Base-by-base conservation (phyloP, 2,329 filamentous ascomycete species). In the Calonectria pteridis region DNA sequence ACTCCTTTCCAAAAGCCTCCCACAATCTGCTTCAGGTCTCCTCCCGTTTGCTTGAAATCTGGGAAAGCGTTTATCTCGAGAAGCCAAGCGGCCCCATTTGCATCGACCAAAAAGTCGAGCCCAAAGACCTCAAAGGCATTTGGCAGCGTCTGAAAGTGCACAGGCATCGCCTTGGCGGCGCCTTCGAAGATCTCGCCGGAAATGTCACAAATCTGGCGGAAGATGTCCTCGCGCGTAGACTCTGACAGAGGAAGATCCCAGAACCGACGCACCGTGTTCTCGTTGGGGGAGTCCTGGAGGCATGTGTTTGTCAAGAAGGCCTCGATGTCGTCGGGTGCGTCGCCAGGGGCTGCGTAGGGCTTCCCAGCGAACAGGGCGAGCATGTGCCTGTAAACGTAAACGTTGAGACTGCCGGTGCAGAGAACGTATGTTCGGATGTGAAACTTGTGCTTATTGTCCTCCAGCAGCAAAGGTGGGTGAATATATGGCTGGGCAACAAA, bases 401-500 rank as follows among this genome's bases (percentile, higher is more conserved):
- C 91, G 73, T 92, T 89, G 16, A 99, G 88, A 1, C 93, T 91
- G 53, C 95, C 96, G 1, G 93, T 88, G 67, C 95, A 94, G 73
- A 98, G 89, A 29, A 98, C 94, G 84, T 99, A 99, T 2, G 94
- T 95, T 55, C 97, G 90, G 81, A 99, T 95, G 86, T 99, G 97
- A 86, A 98, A 99, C 85, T 99, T 99, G 76, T 94, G 91, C 74
- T 89, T 87, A 35, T 89, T 89, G n/a, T 87, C 89, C 3, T 87
- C 88, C 20, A 98, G 89, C 5, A 85, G 79, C 4, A 98, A 90
- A 0, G 96, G 96, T 2, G 94, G 94, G 83, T 98, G 91, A 80
- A 99, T 96, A 84, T 99, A 99, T 0, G 95, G 95, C 84, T 99
- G 97, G 6, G 94, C 96, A 80, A 98, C 92, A 86, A 99, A 99